Evolutionary conservation across 1,284 basidiomycete genomes (phyloP), one percentile per base, ranked within the genome.

Genomic region (Cutaneotrichosporon dermatis): DNA sequence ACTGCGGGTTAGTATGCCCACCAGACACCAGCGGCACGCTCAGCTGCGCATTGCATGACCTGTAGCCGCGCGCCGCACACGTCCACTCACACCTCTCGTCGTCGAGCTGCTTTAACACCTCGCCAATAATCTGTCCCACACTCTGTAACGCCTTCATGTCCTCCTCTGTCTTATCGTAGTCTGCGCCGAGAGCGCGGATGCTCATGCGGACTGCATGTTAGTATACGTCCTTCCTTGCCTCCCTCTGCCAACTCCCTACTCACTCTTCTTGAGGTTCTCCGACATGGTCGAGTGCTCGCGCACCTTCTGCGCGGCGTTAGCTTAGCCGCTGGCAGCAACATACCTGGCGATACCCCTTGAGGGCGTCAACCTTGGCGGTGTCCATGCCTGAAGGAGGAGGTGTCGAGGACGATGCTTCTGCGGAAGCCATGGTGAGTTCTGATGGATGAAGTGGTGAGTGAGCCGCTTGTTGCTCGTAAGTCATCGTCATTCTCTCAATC

Each of bases 131-230:
- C 81, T 99, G 96, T 10, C 96, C 96, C 9, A 99, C 96, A 10
- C 92, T 96, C 77, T 99, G 96, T 12, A 99, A 87, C 51, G 96
- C 96, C 79, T 98, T 98, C 80, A 99, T 97, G 75, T 99, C 95
- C 48, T 99, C 93, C 78, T 99, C 96, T 0, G 93, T 96, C 84
- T 96, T 95, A 70, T 88, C 90, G 72, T 87, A 99, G 59, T 89
- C 88, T 70, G 88, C 88, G 74, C 94, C 88, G 11, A 99, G 80
- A 60, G 92, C 87, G 73, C 91, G 92, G 64, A 96, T 80, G 13
- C 74, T 73, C 59, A 78, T 40, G 44, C 77, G 75, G 58, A 76
- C 77, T 79, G 61, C 1, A 1, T 2, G 44, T 46, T 35, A 60
- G 52, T 41, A 13, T 15, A 25, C 25, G n/a, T 3, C 25, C 25